Base-by-base conservation (phyloP, 768 basidiomycete species). In the Lentinula sp. region DNA sequence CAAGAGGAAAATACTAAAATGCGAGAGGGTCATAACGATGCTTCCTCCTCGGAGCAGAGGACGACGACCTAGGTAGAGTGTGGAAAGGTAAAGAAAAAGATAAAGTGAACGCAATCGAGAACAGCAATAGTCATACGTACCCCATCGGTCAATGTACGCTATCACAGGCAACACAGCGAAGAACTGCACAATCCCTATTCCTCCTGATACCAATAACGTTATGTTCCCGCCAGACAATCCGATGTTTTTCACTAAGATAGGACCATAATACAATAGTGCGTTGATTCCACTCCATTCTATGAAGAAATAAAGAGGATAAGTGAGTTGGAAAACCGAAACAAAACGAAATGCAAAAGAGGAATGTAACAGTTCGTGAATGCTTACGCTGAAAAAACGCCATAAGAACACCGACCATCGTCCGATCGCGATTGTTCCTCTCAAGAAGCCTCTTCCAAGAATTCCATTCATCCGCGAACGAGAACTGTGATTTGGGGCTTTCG, bases 201-300 rank as follows among this genome's bases (percentile, higher is more conserved):
- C 89, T 23, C 91, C 91, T 0, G 88, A 82, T 3, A 87, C 84
- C n/a, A 91, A 65, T 0, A 93, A 76, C 0, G 84, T 79, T 7
- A 83, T 77, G 0, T 76, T 79, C 61, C 85, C 82, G 16, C 86
- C 85, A 21, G 75, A 73, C 31, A 92, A 62, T 4, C 89, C 90
- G 48, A 93, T 78, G 54, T 76, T 84, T 35, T 70, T 78, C 50
- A 92, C 81, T 2, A 93, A 76, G 0, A 83, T 84, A 1, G 91
- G 91, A 0, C 90, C 91, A 65, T 91, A 93, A 66, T 93, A 93
- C 7, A 93, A 75, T 35, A 93, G 69, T 9, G 91, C 90, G 67
- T 93, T 93, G 63, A 93, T 93, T 1, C 91, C 91, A 61, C 85
- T 87, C 91, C 91, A 93, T 74, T 93, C 90, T 93, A 66, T 45